Percentiles rank a stretch among this genome's conserved stretches.
These are phyloP conservation scores for Novymonas esmeraldas DNA, from an alignment of 208 protist species.

Conservation along the genomic window DNA sequence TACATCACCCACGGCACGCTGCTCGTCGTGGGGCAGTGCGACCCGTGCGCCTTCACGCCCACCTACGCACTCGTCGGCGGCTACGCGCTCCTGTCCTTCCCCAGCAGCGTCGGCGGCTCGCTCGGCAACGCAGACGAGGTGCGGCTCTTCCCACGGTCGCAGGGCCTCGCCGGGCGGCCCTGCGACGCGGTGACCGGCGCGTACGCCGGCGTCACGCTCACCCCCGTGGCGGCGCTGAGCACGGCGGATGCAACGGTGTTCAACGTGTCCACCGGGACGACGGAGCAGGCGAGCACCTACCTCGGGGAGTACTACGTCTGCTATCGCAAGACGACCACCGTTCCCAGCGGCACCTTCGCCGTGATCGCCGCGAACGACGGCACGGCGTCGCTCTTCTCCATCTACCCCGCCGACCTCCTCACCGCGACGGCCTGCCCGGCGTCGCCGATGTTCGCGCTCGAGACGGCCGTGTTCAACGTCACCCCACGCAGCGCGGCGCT, in stretches of 20 bases:
- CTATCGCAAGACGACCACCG: slow-evolving; percentile 50
- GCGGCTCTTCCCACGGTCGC: slow-evolving; percentile 66
- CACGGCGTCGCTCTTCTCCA: slow-evolving; percentile 57
- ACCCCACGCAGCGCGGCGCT: slow-evolving; percentile 28
- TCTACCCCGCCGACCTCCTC: slow-evolving; percentile 67
- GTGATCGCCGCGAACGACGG: slow-evolving; percentile 49
- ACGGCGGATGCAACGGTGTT: slow-evolving; percentile 46
- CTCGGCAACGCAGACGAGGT: slow-evolving; percentile 58
- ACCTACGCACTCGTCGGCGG: slow-evolving; percentile 59
- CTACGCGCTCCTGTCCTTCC: slow-evolving; percentile 55
- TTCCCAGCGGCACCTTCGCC: slow-evolving; percentile 40
- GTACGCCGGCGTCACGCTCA: slow-evolving; percentile 59
- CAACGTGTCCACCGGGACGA: slow-evolving; percentile 44
- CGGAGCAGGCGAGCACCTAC: slow-evolving; percentile 38
- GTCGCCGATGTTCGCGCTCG: slow-evolving; percentile 43
- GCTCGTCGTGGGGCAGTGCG: slow-evolving; percentile 67
- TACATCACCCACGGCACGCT: slow-evolving; percentile 61
- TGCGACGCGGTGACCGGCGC: slow-evolving; percentile 58
- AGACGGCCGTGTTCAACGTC: slow-evolving; percentile 72
- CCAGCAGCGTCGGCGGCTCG: slow-evolving; percentile 42
- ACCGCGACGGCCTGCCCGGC: slow-evolving; percentile 37
- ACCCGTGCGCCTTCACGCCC: slow-evolving; percentile 79
- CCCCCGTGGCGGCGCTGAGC: slow-evolving; percentile 30
- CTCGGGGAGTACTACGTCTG: slow-evolving; percentile 86
- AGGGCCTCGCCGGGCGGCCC: slow-evolving; percentile 46